These are phyloP conservation scores for Bipolaris victoriae DNA, from an alignment of 2,329 filamentous ascomycete species.

Conservation along the genomic window DNA sequence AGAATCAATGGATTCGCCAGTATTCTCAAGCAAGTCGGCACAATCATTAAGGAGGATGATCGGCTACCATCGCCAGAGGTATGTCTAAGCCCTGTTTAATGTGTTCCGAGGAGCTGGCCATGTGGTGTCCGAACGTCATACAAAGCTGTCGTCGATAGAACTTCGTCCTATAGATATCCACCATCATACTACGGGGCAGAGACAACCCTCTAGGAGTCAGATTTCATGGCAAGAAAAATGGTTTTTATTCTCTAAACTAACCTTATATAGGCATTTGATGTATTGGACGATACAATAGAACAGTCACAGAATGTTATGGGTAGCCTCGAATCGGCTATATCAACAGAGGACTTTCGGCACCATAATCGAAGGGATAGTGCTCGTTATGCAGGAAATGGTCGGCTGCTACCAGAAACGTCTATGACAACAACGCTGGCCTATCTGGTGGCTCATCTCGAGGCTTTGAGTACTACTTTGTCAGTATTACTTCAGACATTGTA, in stretches of 20 bases:
- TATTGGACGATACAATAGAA: constrained; percentile 42
- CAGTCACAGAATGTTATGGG: constrained; percentile 38
- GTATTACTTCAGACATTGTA: constrained; percentile 49
- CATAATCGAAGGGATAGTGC: constrained; percentile 6
- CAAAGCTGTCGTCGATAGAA: neutral
- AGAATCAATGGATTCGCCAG: constrained; percentile 45
- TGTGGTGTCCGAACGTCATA: neutral
- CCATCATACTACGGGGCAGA: neutral
- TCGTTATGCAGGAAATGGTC: constrained; percentile 6
- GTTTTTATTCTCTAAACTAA: constrained; percentile 9
- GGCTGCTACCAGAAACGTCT: constrained; percentile 17
- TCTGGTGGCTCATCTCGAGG: constrained; percentile 44
- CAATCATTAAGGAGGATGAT: constrained; percentile 48
- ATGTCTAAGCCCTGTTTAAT: constrained; percentile 13
- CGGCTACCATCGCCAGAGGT: constrained; percentile 46
- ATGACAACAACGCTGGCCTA: constrained; percentile 37
- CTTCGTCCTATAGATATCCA: neutral
- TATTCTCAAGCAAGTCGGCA: constrained; percentile 48
- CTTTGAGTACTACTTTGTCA: constrained; percentile 43
- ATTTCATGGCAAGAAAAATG: neutral
- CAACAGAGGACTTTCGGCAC: constrained; percentile 10
- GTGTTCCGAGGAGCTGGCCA: neutral
- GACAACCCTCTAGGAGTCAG: too few relatives aligned
- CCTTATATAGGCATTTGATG: constrained; percentile 39
- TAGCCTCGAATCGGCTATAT: constrained; percentile 37